Conservation (phyloP, 441 rosid species). For the Rhodomyrtus psidioides region DNA sequence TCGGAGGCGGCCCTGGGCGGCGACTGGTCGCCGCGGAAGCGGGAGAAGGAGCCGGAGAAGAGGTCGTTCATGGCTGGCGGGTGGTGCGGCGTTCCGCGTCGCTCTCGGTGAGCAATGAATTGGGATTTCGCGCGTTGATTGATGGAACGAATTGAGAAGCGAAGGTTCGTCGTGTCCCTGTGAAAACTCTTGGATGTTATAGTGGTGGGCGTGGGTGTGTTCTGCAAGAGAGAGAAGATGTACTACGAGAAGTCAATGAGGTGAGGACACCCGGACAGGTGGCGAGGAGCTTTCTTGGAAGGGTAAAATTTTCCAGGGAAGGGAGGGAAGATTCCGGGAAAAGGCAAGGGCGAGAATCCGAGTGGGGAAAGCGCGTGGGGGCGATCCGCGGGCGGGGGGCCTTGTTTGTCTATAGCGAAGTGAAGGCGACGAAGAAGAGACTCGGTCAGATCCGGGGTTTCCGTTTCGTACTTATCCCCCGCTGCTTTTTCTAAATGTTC, state of each 20-base stretch:
- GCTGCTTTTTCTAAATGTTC: no score
- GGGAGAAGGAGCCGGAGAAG: slow-evolving; percentile 13
- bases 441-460: neutral
- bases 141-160: neutral
- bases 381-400: no score
- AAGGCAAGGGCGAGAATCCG: neutral
- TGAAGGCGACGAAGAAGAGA: neutral
- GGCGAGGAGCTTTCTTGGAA: neutral
- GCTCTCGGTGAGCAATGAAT: neutral
- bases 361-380: neutral
- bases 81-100: neutral
- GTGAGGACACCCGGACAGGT: neutral
- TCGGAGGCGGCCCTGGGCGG: neutral
- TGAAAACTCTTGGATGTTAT: neutral
- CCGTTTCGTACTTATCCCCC: accelerated
- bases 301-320: neutral
- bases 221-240: neutral
- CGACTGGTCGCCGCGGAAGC: neutral
- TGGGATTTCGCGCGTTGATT: neutral
- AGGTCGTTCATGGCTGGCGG: slow-evolving; percentile 9
- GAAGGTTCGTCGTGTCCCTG: neutral
- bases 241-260: neutral
- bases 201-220: neutral
- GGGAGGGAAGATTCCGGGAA: neutral
- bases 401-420: neutral